Conservation (phyloP, 2,329 filamentous ascomycete species). For the Neurospora crassa region DNA sequence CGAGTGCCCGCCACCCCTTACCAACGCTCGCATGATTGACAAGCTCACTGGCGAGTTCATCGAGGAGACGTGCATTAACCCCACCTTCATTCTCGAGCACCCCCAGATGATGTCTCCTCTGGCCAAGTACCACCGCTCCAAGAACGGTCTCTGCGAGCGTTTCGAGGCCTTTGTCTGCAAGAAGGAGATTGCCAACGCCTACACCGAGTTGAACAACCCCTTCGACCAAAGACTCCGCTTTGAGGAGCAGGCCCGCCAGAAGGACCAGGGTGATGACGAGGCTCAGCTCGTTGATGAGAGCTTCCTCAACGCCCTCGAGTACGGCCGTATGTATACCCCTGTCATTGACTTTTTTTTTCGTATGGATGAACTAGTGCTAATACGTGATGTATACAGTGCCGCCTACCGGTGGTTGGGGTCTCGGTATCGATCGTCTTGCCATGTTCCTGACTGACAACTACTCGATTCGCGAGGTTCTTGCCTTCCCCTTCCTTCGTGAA, state of each 20-base stretch:
- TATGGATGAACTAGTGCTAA: conserved; percentile 23
- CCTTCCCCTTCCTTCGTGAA: conserved; percentile 94
- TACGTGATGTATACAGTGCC: conserved; percentile 51
- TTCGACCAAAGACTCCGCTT: conserved; percentile 88
- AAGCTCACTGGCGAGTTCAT: conserved; percentile 91
- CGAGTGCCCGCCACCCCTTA: conserved; percentile 81
- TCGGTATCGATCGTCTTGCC: conserved; percentile 72
- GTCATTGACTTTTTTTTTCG: not conserved
- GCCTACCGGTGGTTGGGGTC: conserved; percentile 91
- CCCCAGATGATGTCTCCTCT: conserved; percentile 85
- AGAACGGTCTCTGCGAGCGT: conserved; percentile 82
- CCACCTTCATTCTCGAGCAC: conserved; percentile 79
- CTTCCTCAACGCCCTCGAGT: conserved; percentile 80
- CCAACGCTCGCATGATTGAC: conserved; percentile 93
- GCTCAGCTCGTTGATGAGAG: conserved; percentile 94
- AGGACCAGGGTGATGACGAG: conserved; percentile 94
- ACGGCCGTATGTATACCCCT: conserved; percentile 17
- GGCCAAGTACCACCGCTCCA: conserved; percentile 84
- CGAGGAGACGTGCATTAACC: conserved; percentile 87
- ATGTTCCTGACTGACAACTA: conserved; percentile 76
- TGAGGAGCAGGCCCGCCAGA: conserved; percentile 92
- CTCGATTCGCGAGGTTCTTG: conserved; percentile 88
- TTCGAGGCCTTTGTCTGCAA: conserved; percentile 97
- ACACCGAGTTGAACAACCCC: conserved; percentile 96
- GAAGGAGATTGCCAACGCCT: conserved; percentile 94